Evolutionary conservation across 176 grass and related monocot genomes (phyloP).

Genomic region (Bonia amplexicaulis): DNA sequence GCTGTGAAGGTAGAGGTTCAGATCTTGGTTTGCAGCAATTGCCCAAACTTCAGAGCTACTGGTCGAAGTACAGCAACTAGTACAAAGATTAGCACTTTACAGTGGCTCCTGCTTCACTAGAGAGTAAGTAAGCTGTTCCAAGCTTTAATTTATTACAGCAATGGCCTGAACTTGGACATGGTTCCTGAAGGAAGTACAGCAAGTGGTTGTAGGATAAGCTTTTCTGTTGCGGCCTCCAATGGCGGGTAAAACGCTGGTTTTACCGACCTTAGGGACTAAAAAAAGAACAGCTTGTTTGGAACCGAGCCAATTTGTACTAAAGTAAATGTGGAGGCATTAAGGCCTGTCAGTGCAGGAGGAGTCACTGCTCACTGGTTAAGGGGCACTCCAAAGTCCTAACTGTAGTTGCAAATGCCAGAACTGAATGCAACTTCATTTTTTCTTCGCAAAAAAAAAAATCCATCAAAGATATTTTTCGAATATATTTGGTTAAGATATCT

Average conservation of each 20-base stretch:
- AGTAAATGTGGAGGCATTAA: not conserved
- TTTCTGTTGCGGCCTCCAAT: conserved; percentile 1
- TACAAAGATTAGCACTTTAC: not conserved
- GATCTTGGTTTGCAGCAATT: not conserved
- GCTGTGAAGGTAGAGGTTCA: not conserved
- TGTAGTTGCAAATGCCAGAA: not conserved
- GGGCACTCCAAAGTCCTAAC: not conserved
- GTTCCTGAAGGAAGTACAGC: conserved; percentile 19
- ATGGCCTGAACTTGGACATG: conserved; percentile 23
- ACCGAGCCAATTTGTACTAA: conserved; percentile 24
- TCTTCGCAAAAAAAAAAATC: no score
- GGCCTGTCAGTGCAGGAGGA: not conserved
- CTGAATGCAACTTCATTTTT: not conserved
- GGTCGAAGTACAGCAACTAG: not conserved
- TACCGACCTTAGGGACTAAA: not conserved
- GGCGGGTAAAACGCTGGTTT: conserved; percentile 12
- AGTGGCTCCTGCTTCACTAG: not conserved
- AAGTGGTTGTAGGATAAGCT: conserved; percentile 5
- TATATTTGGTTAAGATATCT: not conserved
- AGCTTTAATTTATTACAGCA: not conserved
- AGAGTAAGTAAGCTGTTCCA: not conserved
- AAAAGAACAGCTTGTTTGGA: conserved; percentile 4
- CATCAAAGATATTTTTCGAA: not conserved
- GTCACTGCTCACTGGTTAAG: not conserved
- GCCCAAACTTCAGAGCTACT: not conserved